Base-by-base conservation (phyloP, 768 basidiomycete species). In the Leccinum incarnatum region DNA sequence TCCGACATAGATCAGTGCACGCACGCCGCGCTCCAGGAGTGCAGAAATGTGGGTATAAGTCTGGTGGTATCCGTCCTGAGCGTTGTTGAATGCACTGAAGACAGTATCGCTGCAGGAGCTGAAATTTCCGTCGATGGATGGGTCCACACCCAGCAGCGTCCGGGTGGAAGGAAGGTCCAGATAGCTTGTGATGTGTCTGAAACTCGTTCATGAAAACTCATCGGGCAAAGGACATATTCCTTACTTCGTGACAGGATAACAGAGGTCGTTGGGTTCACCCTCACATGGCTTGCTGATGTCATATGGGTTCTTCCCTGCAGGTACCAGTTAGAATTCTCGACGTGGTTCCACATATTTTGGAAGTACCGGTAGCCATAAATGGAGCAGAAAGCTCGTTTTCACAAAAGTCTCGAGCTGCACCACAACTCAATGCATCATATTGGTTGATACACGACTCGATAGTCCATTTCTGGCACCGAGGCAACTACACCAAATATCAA, bases 1-100 rank as follows among this genome's bases (percentile, higher is more conserved):
- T 19, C 88, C 88, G 1, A 85, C 86, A 62, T 91, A 91, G 50
- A 88, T 85, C 45, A 93, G 78, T 36, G 91, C 75, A 5, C 85
- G 82, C 19, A 95, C 73, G 1, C 87, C 87, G n/a, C 89, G 81
- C 58, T 93, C 90, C 9, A 93, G 81, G 40, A 93, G 81, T 11
- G 58, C 71, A 19, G 77, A 69, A 61, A 81, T 66, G 56, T 82
- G 78, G 27, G 63, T 63, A 56, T 68, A 67, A 0, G 71, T 73
- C 47, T 58, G 51, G 52, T 68, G 72, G 48, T 69, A 58, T 23
- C 32, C 53, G 65, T 89, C 88, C 46, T 79, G 68, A 9, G 77
- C 65, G 0, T 48, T 53, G 29, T 21, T 17, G 66, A 93, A 94
- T 1, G 79, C 83, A 5, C 6, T 3, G 0, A 69, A 69, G 50